Base-by-base conservation (phyloP, 2,329 filamentous ascomycete species). In the Leptodontidium sp. region DNA sequence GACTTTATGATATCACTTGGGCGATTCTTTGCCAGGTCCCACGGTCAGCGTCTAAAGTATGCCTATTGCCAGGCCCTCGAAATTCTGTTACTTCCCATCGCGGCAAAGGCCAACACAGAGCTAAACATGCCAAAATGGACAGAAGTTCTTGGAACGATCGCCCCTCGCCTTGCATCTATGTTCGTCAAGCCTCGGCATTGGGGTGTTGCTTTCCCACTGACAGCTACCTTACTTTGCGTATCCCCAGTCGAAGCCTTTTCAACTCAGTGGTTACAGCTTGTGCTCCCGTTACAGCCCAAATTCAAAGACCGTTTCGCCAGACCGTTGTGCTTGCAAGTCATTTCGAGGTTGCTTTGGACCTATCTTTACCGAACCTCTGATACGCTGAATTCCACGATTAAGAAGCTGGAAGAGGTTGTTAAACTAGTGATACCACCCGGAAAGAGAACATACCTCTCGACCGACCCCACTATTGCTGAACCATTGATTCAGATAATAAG, bases 41-140 rank as follows among this genome's bases (percentile, higher is more conserved):
- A 98, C 76, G 96, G 96, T 0, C 93, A 93, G 73, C 90, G 90
- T 70, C 90, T 98, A 76, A 99, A 99, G 80, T 92, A 95, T 74
- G 93, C 94, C 0, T 99, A 98, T 77, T 98, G 96, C 78, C 92
- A 97, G 76, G 90, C 97, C 26, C 87, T 99, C 64, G 93, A 97
- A 75, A 91, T 92, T 73, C 85, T 99, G 35, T 82, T 99, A 29
- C 86, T 98, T 15, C 93, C 94, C 0, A 90, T 99, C 62, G 95
- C 95, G 15, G 93, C 93, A 4, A 92, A 90, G 71, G 92, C 93
- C 5, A 88, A 87, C 74, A 90, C 87, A 61, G 92, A 98, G 77
- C 86, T 98, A 69, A 90, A 90, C 65, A 86, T 91, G 72, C 89
- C 91, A 0, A 95, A 91, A 79, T 99, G 96, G 96, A 91, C 89